Evolutionary conservation across 345 rosid genomes (phyloP), one percentile per base, ranked within the genome.

Genomic region (Zanthoxylum bungeanum): DNA sequence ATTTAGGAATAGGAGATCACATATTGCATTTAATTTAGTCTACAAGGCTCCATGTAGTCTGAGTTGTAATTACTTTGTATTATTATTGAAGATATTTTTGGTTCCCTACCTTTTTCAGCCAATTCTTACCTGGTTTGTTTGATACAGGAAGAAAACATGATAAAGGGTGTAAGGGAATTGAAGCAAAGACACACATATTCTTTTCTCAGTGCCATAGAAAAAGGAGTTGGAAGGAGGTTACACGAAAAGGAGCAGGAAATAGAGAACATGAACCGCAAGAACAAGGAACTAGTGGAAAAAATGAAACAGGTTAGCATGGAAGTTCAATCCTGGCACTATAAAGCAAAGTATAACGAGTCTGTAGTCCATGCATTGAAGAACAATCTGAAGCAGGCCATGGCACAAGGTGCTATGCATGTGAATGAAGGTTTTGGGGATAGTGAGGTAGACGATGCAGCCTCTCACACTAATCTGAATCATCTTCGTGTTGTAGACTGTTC

Each of bases 351-450:
- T 81, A 89, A 83, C 0, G 97, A 91, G 76, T 84, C 90, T 22
- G 74, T 91, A 42, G 80, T 87, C n/a, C 85, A 85, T 64, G 83
- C 73, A 37, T 67, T 91, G 60, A 91, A 85, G 82, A 81, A 70
- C 68, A 87, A 87, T 77, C 79, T 89, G 56, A 82, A 89, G 75
- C 97, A 86, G 77, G 89, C 84, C 33, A 76, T 85, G 84, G 81
- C 87, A 21, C 83, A 81, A 64, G 84, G 80, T 30, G 73, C 73
- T 12, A 66, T 78, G 66, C 87, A 79, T 37, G 64, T 71, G 16
- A 91, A 79, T 77, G 97, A 91, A 85, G 97, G 97, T 8, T 91
- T 76, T 30, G 93, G 97, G 53, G 94, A 91, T 30, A 91, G 87
- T 19, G 94, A 85, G 60, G 77, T 85, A 17, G 94, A 89, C 14